phyloP scores from a whole-genome alignment of 2,329 filamentous ascomycete genomes.

The Sclerotinia nivalis region DNA sequence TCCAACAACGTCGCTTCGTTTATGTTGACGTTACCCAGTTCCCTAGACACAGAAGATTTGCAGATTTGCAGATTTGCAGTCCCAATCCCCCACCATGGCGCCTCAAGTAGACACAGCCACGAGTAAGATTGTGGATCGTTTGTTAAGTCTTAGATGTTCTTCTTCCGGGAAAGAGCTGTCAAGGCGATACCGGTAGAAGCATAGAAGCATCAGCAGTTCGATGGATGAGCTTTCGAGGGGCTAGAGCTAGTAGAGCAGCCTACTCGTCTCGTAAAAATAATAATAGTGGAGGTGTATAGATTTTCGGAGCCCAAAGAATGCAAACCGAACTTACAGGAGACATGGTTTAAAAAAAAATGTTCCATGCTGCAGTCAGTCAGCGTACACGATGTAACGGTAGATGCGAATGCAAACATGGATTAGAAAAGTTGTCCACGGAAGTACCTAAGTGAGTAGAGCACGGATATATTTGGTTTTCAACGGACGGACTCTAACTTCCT shows the following conservation, averaged over 20 bases:
- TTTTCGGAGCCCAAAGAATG: constrained; percentile 16
- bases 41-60: constrained; percentile 13
- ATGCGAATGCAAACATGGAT: not conserved
- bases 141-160: not conserved
- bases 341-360: not conserved
- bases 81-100: constrained; percentile 5
- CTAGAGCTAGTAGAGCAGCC: not conserved
- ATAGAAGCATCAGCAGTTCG: constrained; percentile 8
- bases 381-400: constrained; percentile 3
- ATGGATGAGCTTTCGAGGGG: constrained; percentile 1
- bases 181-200: constrained; percentile 6
- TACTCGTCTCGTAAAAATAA: not conserved
- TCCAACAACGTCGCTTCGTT: constrained; percentile 9
- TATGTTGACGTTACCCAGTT: not conserved
- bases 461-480: not conserved
- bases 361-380: constrained; percentile 5
- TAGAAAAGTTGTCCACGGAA: not conserved
- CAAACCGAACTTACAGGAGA: not conserved
- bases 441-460: not conserved
- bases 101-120: constrained; percentile 10
- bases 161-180: constrained; percentile 2
- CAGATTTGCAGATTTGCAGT: not conserved
- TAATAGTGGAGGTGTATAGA: not conserved
- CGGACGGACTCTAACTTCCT: not conserved
- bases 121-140: not conserved